Conservation (phyloP, 345 rosid species). For the Arabidopsis arenosa region DNA sequence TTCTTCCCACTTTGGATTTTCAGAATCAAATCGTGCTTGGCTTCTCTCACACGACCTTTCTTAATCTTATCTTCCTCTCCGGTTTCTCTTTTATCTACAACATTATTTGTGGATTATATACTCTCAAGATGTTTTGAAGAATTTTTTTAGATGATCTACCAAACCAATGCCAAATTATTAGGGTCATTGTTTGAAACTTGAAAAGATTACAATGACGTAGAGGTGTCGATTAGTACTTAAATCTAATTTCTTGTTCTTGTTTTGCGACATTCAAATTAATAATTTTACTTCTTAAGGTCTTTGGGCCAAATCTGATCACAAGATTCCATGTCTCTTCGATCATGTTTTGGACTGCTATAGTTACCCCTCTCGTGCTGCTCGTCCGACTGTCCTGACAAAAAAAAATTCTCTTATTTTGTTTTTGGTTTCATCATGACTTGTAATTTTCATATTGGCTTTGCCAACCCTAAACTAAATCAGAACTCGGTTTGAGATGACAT, state of each 20-base stretch:
- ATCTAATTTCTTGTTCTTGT: neutral
- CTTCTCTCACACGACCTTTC: constrained; percentile 16
- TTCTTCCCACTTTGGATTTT: constrained; percentile 21
- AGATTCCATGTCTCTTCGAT: neutral
- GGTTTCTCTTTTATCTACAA: neutral
- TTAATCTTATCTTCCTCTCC: neutral
- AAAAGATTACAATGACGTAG: neutral
- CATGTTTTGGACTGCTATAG: neutral
- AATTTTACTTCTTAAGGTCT: neutral
- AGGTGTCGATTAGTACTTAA: neutral
- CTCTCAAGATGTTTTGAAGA: neutral
- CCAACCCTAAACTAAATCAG: constrained; percentile 8
- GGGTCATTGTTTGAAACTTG: neutral
- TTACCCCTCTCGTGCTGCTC: neutral
- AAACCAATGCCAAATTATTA: neutral
- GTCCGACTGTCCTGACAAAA: neutral
- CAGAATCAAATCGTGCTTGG: constrained; percentile 17
- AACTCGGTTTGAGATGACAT: constrained; percentile 9
- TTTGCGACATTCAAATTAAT: neutral
- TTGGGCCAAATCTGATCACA: neutral
- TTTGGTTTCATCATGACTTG: neutral
- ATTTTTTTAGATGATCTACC: no score
- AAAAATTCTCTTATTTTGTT: neutral
- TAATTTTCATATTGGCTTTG: neutral
- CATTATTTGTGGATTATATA: neutral